Base-by-base conservation (phyloP, 345 rosid species). In the Pugionium dolabratum region DNA sequence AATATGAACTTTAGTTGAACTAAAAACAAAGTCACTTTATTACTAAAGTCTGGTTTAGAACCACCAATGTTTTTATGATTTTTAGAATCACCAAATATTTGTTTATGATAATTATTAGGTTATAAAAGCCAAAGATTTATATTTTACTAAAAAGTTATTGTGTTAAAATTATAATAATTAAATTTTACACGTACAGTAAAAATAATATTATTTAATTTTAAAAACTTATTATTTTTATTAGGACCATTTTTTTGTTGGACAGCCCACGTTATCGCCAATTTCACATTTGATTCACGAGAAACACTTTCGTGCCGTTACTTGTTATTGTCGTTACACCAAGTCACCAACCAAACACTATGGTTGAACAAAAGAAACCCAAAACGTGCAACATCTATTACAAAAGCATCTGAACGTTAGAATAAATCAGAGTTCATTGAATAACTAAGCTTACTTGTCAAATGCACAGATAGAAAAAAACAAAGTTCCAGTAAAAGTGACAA, bases 281-380 rank as follows among this genome's bases (percentile, higher is more conserved):
- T 63, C 76, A 72, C 76, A 50, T 64, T 64, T 49, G 54, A 50
- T 28, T 33, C 75, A 58, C 57, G 76, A 72, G 48, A 50, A 9
- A 72, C 60, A 11, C 59, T 72, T 72, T 72, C 54, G 49, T 64
- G 65, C 65, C 39, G 64, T 64, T 72, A 72, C 76, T 48, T 56
- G 53, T 57, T 50, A 10, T 58, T 50, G 60, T 72, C 54, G 76
- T 44, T 65, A 54, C 66, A 72, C 34, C 61, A 64, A 72, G 18
- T 18, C 18, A 18, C 18, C 18, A 18, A 18, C 75, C 66, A 65
- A 34, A 44, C 54, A 5, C 49, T 50, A 49, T 72, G 48, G 76
- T 60, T 72, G 76, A 72, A 30, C 71, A 35, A 72, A 69, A 71
- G 64, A 9, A 3, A 41, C 70, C 27, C 59, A 36, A 58, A 65